Evolutionary conservation across 805 yeast genomes (phyloP), one percentile per base, ranked within the genome.

Genomic region (Kregervanrija pseudodelftensis): DNA sequence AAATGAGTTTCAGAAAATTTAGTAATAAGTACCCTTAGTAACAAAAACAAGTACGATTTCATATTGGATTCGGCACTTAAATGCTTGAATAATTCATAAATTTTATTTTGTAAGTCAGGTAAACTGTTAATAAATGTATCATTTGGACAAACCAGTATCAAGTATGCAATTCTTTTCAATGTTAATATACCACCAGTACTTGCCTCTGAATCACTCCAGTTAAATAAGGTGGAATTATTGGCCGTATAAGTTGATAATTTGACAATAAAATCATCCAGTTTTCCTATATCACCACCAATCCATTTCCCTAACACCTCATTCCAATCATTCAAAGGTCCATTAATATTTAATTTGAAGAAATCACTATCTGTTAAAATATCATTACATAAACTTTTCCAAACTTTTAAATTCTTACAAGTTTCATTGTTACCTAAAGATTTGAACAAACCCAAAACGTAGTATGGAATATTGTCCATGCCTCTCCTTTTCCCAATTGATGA

Each of bases 21-120:
- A 50, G 88, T 57, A 2, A 83, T 60, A 10, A 89, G 61, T 0
- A 80, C 83, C 43, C 98, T 70, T 36, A 91, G 56, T 30, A 87
- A 64, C 8, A 76, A 54, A 52, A 79, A 76, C 1, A 80, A 65
- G 40, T 77, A 79, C 3, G 67, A 57, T 14, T 63, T 57, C 46
- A 74, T 52, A 9, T 57, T 41, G 56, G 52, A 50, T 30, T 59
- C 53, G 36, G 48, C 48, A 2, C 45, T 40, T 31, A 49, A 40
- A 28, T 47, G 48, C 22, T 41, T 50, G 30, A 60, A 44, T 30
- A 62, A 51, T 57, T 60, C 60, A 45, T 58, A 44, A 55, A 66
- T 8, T 62, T 67, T 52, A 3, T 56, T 59, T 13, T 73, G 56
- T 36, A 74, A 54, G 5, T 66, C 76, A 34, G 77, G 79, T 30